These are phyloP conservation scores for Sphagnum tenellum DNA, from an alignment of 225 moss, liverwort and hornwort species.

Conservation along the genomic window DNA sequence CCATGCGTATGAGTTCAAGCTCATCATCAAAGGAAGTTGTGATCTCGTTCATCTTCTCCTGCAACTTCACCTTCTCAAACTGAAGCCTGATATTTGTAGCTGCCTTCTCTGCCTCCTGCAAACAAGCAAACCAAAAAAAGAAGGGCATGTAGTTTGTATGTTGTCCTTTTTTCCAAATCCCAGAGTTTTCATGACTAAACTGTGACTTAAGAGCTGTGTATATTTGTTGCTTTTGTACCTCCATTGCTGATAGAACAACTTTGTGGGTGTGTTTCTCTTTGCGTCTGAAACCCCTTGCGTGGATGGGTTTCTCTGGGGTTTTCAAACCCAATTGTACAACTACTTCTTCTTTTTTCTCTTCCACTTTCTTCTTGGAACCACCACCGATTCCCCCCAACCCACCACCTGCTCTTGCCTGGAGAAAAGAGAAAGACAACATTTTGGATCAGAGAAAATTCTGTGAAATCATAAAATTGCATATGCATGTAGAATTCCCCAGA, in stretches of 20 bases:
- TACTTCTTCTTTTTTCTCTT: constrained; percentile 39
- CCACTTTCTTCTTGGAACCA: constrained; percentile 48
- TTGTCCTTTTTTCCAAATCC: too few species aligned
- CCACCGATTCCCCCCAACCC: constrained; percentile 69
- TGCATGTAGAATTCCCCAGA: too few species aligned
- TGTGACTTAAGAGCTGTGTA: too few species aligned
- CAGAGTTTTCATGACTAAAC: too few species aligned
- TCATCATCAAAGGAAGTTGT: constrained; percentile 53
- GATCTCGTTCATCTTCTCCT: constrained; percentile 47
- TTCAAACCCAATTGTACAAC: constrained; percentile 11
- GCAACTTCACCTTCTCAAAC: constrained; percentile 67
- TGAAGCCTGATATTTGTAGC: constrained; percentile 53
- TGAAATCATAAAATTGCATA: too few species aligned
- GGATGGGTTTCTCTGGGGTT: constrained; percentile 14
- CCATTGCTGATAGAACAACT: constrained; percentile 56
- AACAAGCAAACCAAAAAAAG: neutral
- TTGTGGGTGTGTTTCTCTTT: constrained; percentile 28
- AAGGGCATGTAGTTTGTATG: neutral
- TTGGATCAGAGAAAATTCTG: too few species aligned
- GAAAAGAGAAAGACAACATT: neutral
- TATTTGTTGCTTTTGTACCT: constrained; percentile 18
- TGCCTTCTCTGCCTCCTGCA: constrained; percentile 75
- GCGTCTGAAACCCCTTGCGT: constrained; percentile 18
- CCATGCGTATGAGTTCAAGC: constrained; percentile 57
- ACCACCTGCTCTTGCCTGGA: constrained; percentile 70